A percentile compares a stretch with the other conserved stretches of the same genome.
Evolutionary conservation across 176 grass and related monocot species (phyloP).

Genomic region (Poa pratensis): DNA sequence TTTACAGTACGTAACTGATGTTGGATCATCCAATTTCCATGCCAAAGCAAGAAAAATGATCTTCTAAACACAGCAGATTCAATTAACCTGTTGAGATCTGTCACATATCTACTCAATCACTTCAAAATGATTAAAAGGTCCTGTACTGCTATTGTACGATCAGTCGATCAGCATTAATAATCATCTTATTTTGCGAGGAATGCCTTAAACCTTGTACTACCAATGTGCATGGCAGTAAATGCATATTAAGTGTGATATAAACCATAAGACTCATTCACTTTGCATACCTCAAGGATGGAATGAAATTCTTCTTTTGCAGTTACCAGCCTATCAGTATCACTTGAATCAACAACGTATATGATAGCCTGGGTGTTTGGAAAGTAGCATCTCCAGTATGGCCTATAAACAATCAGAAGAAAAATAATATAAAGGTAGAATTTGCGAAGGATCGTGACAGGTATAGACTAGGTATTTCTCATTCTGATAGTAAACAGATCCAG

Average conservation of each 20-base stretch:
- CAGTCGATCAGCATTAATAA: slow-evolving; percentile 27
- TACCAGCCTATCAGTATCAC: slow-evolving; percentile 97
- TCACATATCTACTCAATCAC: background rate
- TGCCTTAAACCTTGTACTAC: background rate
- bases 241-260: slow-evolving; percentile 8
- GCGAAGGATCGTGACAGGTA: background rate
- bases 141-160: background rate
- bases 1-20: background rate
- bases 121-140: background rate
- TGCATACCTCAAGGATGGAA: slow-evolving; percentile 89
- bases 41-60: slow-evolving; percentile 8
- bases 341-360: slow-evolving; percentile 99
- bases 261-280: background rate
- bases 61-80: background rate
- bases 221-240: slow-evolving; percentile 26
- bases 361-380: slow-evolving; percentile 99
- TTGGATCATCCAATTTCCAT: background rate
- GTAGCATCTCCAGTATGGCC: slow-evolving; percentile 98
- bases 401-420: slow-evolving; percentile 42
- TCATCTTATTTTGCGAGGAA: slow-evolving; percentile 16
- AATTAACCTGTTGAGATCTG: background rate
- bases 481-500: slow-evolving; percentile 8
- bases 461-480: slow-evolving; percentile 17
- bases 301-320: slow-evolving; percentile 98
- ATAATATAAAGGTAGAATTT: slow-evolving; percentile 3